Percentiles rank a stretch among this genome's conserved stretches.
phyloP scores from a whole-genome alignment of 208 protist genomes.

The Acanthamoeba rhysodes region DNA sequence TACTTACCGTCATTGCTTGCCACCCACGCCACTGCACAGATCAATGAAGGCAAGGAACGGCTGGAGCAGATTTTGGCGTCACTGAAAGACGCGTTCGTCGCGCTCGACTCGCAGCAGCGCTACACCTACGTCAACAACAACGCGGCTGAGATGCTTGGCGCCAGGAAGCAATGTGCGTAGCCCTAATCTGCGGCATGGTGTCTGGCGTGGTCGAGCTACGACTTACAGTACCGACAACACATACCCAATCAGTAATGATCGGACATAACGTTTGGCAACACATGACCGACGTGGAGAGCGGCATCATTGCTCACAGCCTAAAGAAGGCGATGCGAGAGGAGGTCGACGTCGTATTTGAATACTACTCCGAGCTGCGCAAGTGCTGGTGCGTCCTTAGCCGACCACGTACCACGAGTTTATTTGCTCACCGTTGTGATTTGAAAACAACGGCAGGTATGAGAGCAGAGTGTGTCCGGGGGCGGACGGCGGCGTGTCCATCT shows the following conservation, averaged over 20 bases:
- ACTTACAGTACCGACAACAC: no score
- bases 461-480: not conserved
- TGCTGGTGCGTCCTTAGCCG: not conserved
- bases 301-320: not conserved
- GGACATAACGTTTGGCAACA: conserved; percentile 60
- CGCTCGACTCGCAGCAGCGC: conserved; percentile 4
- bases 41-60: not conserved
- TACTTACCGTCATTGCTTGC: no score
- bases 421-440: not conserved
- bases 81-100: conserved; percentile 39
- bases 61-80: conserved; percentile 13
- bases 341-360: conserved; percentile 39
- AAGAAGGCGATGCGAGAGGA: conserved; percentile 41
- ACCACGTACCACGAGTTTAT: not conserved
- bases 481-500: not conserved
- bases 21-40: not conserved
- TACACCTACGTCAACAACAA: conserved; percentile 67
- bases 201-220: not conserved
- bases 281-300: conserved; percentile 46
- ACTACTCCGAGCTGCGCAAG: not conserved
- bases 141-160: not conserved
- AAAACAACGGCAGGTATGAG: not conserved
- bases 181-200: not conserved
- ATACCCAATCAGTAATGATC: conserved; percentile 11
- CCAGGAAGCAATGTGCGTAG: not conserved